phyloP scores from a whole-genome alignment of 805 yeast genomes.

The Myxozyma vanderwaltii region DNA sequence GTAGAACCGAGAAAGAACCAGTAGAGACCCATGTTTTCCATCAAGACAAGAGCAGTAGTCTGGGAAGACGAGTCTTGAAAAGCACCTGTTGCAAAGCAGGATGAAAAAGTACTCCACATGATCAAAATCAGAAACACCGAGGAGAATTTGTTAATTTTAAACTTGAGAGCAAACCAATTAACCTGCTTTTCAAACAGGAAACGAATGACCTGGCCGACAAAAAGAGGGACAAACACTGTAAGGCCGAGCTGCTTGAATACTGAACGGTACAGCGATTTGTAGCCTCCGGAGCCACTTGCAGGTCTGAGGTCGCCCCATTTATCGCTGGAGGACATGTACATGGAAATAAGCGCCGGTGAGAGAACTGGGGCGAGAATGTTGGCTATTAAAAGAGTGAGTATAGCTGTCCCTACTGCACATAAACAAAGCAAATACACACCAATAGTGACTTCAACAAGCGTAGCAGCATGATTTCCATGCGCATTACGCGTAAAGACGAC shows the following conservation, averaged over 20 bases:
- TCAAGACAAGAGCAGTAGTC: conserved; percentile 72
- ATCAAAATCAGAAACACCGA: conserved; percentile 75
- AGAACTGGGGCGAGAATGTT: conserved; percentile 82
- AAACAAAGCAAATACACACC: conserved; percentile 46
- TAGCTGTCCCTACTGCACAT: too few species aligned
- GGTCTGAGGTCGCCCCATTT: conserved; percentile 49
- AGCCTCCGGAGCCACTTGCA: conserved; percentile 36
- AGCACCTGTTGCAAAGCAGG: conserved; percentile 78
- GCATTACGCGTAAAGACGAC: conserved; percentile 90
- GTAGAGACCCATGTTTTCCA: conserved; percentile 80
- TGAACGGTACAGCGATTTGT: conserved; percentile 56
- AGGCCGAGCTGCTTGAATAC: conserved; percentile 89
- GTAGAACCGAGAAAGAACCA: conserved; percentile 71
- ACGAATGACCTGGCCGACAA: conserved; percentile 82
- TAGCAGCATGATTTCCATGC: conserved; percentile 77
- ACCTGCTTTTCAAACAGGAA: conserved; percentile 65
- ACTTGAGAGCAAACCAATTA: conserved; percentile 58
- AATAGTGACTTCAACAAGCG: conserved; percentile 80
- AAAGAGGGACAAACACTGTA: conserved; percentile 81
- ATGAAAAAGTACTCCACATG: conserved; percentile 52
- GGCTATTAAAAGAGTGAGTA: neutral
- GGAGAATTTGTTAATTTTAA: conserved; percentile 69
- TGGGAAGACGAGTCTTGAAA: conserved; percentile 67
- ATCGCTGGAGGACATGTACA: conserved; percentile 76
- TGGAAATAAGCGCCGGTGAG: conserved; percentile 80